A percentile compares a stretch with the other conserved stretches of the same genome.
Conservation (phyloP, 2,329 filamentous ascomycete species). For the Cadophora gregata region DNA sequence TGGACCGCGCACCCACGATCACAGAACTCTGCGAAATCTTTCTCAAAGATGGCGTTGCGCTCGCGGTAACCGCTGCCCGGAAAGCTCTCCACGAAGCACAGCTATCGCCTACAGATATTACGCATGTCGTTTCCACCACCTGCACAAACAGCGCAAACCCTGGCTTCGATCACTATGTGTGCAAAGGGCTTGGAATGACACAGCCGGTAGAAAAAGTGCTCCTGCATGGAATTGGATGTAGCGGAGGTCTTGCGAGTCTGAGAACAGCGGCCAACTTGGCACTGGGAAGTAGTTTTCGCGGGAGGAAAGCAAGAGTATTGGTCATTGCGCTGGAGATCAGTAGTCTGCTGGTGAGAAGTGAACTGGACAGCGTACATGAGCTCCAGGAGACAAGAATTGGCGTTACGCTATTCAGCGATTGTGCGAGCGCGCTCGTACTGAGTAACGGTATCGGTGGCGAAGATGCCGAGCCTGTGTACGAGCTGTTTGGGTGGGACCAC, state of each 20-base stretch:
- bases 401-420: slow-evolving; percentile 71
- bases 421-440: slow-evolving; percentile 68
- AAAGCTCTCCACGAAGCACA: slow-evolving; percentile 62
- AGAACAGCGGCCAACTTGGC: slow-evolving; percentile 71
- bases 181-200: slow-evolving; percentile 62
- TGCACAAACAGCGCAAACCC: slow-evolving; percentile 74
- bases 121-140: slow-evolving; percentile 70
- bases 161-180: slow-evolving; percentile 70
- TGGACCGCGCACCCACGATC: slow-evolving; percentile 59
- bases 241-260: slow-evolving; percentile 65
- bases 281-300: slow-evolving; percentile 63
- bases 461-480: slow-evolving; percentile 53
- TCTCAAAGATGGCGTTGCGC: slow-evolving; percentile 61
- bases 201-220: slow-evolving; percentile 67
- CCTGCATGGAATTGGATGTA: slow-evolving; percentile 70
- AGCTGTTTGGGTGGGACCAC: slow-evolving; percentile 70
- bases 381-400: slow-evolving; percentile 68
- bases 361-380: slow-evolving; percentile 66
- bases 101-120: slow-evolving; percentile 59
- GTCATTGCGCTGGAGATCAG: slow-evolving; percentile 69
- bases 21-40: slow-evolving; percentile 60
- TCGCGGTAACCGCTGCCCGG: slow-evolving; percentile 60
- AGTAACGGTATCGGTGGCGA: slow-evolving; percentile 64
- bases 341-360: slow-evolving; percentile 66
- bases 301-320: slow-evolving; percentile 65